Percentiles rank a stretch among this genome's conserved stretches.
Evolutionary conservation across 129 eudicot species (phyloP).

Genomic region (Heracleum sosnowskyi): DNA sequence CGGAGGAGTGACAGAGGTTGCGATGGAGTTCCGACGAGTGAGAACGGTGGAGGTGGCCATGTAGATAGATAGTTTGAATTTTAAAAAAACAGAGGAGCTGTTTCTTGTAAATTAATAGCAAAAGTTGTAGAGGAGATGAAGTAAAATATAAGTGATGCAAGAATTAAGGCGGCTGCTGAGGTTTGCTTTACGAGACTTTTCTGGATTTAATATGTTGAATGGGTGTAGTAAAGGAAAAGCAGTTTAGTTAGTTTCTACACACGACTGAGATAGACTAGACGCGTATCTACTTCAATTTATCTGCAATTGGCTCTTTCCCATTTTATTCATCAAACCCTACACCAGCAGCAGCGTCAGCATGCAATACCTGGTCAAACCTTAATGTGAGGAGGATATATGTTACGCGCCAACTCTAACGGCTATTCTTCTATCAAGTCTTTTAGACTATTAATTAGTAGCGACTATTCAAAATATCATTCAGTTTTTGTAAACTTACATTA

Average conservation of each 20-base stretch:
- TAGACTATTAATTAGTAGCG: not conserved
- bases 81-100: not conserved
- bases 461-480: no score
- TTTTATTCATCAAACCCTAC: not conserved
- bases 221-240: not conserved
- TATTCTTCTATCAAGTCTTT: not conserved
- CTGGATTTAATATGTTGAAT: not conserved
- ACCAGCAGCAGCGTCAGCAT: not conserved
- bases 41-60: conserved; percentile 9
- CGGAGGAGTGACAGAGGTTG: conserved; percentile 18
- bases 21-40: conserved; percentile 45
- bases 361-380: not conserved
- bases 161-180: conserved; percentile 8
- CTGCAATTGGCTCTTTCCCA: not conserved
- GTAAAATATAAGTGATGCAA: not conserved
- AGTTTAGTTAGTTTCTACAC: not conserved
- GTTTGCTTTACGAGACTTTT: not conserved
- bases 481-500: no score
- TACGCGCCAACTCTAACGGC: conserved; percentile 2
- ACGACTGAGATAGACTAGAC: not conserved
- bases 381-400: not conserved
- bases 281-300: not conserved
- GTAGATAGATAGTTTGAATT: not conserved
- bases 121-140: not conserved
- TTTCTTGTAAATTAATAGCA: not conserved